These are phyloP conservation scores for Pelomyxa schiedti DNA, from an alignment of 78 protist species.

Conservation along the genomic window DNA sequence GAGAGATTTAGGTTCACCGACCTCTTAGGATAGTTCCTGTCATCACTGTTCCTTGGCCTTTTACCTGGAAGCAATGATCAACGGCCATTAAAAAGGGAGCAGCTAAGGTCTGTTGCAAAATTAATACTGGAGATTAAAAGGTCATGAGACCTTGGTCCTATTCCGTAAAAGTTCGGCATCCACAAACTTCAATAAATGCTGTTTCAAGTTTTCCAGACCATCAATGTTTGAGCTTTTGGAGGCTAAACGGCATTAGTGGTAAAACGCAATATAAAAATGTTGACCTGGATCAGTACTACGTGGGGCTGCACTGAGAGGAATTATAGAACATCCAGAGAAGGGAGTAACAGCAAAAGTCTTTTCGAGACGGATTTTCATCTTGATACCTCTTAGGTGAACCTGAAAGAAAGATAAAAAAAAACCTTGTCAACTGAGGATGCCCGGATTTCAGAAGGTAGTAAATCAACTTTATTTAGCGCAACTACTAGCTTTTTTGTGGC, in stretches of 20 bases:
- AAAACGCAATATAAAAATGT: too few relatives aligned
- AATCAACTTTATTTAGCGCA: slow-evolving; percentile 87
- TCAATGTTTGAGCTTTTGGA: too few relatives aligned
- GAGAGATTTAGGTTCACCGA: too few relatives aligned
- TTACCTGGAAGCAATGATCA: slow-evolving; percentile 94
- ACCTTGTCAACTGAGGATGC: slow-evolving; percentile 32
- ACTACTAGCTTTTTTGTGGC: slow-evolving; percentile 55
- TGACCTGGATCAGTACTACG: too few relatives aligned
- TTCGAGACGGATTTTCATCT: background rate
- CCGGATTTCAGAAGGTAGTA: slow-evolving; percentile 33
- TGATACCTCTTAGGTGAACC: background rate
- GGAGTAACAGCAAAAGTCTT: slow-evolving; percentile 39
- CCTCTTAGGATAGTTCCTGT: slow-evolving; percentile 88
- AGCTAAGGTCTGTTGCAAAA: too few relatives aligned
- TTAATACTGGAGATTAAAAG: too few relatives aligned
- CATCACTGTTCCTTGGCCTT: slow-evolving; percentile 90
- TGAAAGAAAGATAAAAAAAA: background rate
- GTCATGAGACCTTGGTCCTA: too few relatives aligned
- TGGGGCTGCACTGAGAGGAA: slow-evolving; percentile 45
- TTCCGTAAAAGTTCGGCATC: too few relatives aligned
- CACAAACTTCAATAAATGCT: too few relatives aligned
- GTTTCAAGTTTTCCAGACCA: too few relatives aligned
- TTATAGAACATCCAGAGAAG: slow-evolving; percentile 30
- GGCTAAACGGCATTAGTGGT: too few relatives aligned
- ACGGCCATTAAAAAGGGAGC: slow-evolving; percentile 71